phyloP scores from a whole-genome alignment of 2,329 filamentous ascomycete genomes.

The Ophiocordyceps camponoti-floridani region DNA sequence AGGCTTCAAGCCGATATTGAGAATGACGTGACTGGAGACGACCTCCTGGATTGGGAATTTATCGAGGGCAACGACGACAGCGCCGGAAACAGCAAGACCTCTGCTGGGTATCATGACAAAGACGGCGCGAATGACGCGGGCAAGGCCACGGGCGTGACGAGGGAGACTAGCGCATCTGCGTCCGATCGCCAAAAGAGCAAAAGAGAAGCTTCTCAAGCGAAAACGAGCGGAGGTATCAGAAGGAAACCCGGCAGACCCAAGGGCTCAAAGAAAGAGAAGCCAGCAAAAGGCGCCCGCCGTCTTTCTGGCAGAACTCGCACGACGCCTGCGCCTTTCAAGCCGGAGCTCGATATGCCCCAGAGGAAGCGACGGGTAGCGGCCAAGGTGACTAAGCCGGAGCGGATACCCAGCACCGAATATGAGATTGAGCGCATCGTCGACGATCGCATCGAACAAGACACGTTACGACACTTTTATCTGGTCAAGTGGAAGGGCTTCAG shows the following conservation, averaged over 20 bases:
- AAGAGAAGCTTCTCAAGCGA: not conserved
- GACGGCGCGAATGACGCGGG: no score
- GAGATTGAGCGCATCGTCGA: conserved; percentile 30
- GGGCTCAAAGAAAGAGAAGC: not conserved
- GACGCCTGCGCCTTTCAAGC: no score
- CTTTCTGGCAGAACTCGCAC: conserved; percentile 1
- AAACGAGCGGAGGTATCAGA: no score
- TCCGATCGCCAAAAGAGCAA: not conserved
- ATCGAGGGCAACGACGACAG: not conserved
- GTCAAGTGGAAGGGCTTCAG: conserved; percentile 36
- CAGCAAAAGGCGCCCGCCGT: not conserved
- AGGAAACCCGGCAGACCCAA: not conserved
- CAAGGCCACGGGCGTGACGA: not conserved
- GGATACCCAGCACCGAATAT: conserved; percentile 14
- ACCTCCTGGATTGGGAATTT: not conserved
- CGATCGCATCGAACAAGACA: conserved; percentile 17
- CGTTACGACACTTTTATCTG: conserved; percentile 22
- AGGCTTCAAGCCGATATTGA: not conserved
- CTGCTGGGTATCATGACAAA: no score
- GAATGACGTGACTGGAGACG: not conserved
- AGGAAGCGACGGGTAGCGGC: conserved; percentile 3
- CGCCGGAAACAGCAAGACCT: not conserved
- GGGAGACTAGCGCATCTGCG: not conserved
- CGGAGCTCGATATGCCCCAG: conserved; percentile 3
- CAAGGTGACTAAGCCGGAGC: not conserved